These are phyloP conservation scores for Escovopsis weberi DNA, from an alignment of 2,329 filamentous ascomycete genomes.

Conservation along the genomic window DNA sequence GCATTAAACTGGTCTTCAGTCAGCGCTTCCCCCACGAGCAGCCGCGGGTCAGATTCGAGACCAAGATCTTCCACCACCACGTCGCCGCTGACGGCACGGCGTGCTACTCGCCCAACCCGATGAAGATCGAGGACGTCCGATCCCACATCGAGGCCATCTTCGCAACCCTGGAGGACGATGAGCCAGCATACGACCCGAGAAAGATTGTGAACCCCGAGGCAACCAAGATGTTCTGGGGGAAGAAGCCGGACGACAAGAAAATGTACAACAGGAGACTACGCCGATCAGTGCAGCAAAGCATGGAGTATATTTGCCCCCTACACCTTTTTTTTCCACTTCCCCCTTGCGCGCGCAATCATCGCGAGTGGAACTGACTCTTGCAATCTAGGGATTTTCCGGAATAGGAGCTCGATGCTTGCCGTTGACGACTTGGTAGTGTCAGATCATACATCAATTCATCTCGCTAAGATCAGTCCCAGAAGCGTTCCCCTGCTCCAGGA, in stretches of 20 bases:
- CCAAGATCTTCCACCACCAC: conserved; percentile 74
- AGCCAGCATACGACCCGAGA: conserved; percentile 77
- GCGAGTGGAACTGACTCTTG: too few species aligned
- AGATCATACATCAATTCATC: too few species aligned
- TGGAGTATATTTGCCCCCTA: conserved; percentile 33
- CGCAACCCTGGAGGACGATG: conserved; percentile 69
- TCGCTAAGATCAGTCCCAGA: too few species aligned
- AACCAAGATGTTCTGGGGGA: conserved; percentile 75
- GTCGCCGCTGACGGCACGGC: conserved; percentile 67
- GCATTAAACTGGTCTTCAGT: conserved; percentile 65
- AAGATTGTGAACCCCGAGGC: conserved; percentile 79
- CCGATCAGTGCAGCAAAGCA: conserved; percentile 56
- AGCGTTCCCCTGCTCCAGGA: too few species aligned
- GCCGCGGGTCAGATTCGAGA: conserved; percentile 69
- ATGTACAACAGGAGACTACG: conserved; percentile 70
- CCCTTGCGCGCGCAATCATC: too few species aligned
- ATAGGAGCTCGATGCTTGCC: too few species aligned
- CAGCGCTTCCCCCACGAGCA: conserved; percentile 79
- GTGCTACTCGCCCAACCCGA: conserved; percentile 58
- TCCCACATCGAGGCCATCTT: conserved; percentile 78
- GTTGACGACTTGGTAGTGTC: too few species aligned
- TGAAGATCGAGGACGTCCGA: conserved; percentile 57
- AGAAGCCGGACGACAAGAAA: conserved; percentile 57
- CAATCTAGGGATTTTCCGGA: too few species aligned
- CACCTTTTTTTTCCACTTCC: too few species aligned